Evolutionary conservation across 768 basidiomycete species (phyloP), one percentile per base, ranked within the genome.

Genomic region (Crepidotus variabilis): DNA sequence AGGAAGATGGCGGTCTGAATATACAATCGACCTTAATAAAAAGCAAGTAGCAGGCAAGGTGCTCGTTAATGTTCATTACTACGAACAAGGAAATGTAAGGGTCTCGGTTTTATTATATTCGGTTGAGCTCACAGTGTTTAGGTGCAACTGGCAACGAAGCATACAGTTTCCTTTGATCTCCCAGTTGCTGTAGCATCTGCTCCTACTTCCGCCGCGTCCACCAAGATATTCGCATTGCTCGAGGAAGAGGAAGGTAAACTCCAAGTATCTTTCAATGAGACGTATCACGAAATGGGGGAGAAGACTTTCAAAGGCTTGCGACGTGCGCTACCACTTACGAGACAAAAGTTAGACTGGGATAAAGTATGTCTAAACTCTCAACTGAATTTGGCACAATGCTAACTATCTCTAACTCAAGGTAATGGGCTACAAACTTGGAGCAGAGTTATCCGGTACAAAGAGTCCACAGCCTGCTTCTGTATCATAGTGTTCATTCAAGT

Each of bases 291-390:
- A 62, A 88, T 99, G 84, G 84, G 89, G 39, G 95, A 98, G 65
- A 94, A 92, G 73, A 89, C 90, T 0, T 98, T 98, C 81, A 92
- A 92, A 71, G 85, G 88, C 6, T 77, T 99, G 51, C 79, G 97
- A 62, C 81, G 97, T 35, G 94, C 94, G 1, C 72, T 99, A 56
- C 97, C 96, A 0, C 76, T 98, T 66, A 98, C 94, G 11, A 81
- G 92, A 62, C 90, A 92, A 67, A 98, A 98, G 71, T 71, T 98
- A 35, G 94, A 98, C 57, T 99, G 97, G 96, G 94, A 96, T 60
- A 92, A 87, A 79, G 92, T 90, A 55, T 10, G 75, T 34, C 21
- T 50, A 49, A n/a, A 13, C 54, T 54, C 47, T 16, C 10, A 21
- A 35, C 22, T 36, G 14, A 13, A 43, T 24, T 13, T 34, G 36